Evolutionary conservation across 257 asterid genomes (phyloP), one percentile per base, ranked within the genome.

Genomic region (Salvia splendens): DNA sequence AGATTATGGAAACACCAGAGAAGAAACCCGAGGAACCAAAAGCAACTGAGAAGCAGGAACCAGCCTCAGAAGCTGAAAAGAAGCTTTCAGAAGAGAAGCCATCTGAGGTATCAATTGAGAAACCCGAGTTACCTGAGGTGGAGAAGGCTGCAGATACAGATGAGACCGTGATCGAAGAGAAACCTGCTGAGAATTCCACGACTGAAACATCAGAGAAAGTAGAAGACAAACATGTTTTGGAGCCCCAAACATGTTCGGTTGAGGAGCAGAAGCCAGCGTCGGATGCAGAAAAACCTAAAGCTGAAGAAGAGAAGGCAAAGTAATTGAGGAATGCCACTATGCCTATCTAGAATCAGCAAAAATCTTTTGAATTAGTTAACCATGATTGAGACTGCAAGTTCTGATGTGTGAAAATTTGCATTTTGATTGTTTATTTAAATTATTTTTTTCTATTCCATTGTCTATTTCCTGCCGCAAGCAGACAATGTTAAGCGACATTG

Each of bases 191-290:
- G 75, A 41, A 12, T 15, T 28, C 58, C 12, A 49, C 46, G 51
- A 46, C 9, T 62, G 78, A 66, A 42, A 41, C 60, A 32, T 42
- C 69, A 2, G 78, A 65, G 4, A 58, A 45, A 48, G 47, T 50
- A 3, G 79, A 63, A 53, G 79, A 61, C 43, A 75, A 77, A 55
- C 71, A 71, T 15, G 71, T 61, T 12, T 49, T 76, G 48, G 78
- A 73, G 53, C 59, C 72, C 35, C 33, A n/a, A 0, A 53, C n/a
- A 24, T 47, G 47, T 32, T 16, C 45, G 3, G 45, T 14, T 14
- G 32, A 49, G 62, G 61, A 60, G 67, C 56, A 24, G 62, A 59
- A 48, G 49, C 52, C 68, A 16, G 61, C 4, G n/a, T 67, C 64
- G 3, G 81, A 53, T 54, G 70, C 67, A 45, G 72, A 51, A 38